These are phyloP conservation scores for Botrytis paeoniae DNA, from an alignment of 2,329 filamentous ascomycete genomes.

Conservation along the genomic window DNA sequence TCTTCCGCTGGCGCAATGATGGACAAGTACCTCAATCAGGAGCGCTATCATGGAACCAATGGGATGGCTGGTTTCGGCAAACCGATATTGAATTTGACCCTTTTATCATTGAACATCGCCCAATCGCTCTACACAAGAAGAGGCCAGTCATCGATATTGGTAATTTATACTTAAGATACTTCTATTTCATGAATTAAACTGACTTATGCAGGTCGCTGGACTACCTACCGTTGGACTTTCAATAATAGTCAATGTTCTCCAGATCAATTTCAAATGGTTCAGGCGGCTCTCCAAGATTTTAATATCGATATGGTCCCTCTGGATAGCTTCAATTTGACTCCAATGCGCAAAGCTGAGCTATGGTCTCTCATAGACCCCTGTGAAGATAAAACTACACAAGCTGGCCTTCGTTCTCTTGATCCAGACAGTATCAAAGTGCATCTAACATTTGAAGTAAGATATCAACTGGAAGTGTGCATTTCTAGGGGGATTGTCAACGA, in stretches of 20 bases:
- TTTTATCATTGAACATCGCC: constrained; percentile 36
- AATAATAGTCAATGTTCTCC: constrained; percentile 34
- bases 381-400: constrained; percentile 21
- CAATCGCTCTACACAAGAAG: constrained; percentile 48
- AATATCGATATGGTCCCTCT: constrained; percentile 58
- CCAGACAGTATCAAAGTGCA: constrained; percentile 36
- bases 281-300: constrained; percentile 58
- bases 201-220: constrained; percentile 54
- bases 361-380: constrained; percentile 44
- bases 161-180: constrained; percentile 17
- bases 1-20: constrained; percentile 37
- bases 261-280: constrained; percentile 25
- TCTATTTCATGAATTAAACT: constrained; percentile 11
- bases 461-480: constrained; percentile 92
- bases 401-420: constrained; percentile 27
- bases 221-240: constrained; percentile 54
- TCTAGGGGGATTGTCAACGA: constrained; percentile 76
- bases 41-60: constrained; percentile 51
- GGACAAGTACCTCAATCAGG: constrained; percentile 42
- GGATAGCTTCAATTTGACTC: constrained; percentile 44
- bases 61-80: constrained; percentile 60
- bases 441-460: constrained; percentile 71
- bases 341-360: constrained; percentile 39
- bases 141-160: constrained; percentile 57
- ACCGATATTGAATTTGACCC: constrained; percentile 56